Base-by-base conservation (phyloP, 805 yeast genomes). In the Myxozyma vanderwaltii region DNA sequence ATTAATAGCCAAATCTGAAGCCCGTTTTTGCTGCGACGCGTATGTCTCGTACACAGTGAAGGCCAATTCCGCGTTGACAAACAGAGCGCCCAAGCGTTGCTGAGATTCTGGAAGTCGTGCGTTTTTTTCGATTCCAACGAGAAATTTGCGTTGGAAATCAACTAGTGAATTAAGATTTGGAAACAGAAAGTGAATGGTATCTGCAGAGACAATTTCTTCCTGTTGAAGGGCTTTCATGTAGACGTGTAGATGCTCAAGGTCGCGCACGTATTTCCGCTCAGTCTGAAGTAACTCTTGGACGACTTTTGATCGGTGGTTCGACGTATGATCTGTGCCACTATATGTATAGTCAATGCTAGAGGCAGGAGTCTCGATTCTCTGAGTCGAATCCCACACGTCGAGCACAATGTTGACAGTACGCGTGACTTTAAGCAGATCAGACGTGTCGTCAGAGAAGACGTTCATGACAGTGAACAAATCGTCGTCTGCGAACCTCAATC, bases 261-360 rank as follows among this genome's bases (percentile, higher is more conserved):
- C 98, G 72, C 86, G 89, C 27, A 94, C 97, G 71, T 87, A 94
- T 73, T 89, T 91, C 66, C 98, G 80, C 75, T 94, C 99, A 3
- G 96, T 89, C 67, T 86, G 89, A 40, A 94, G 81, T 36, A 94
- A 75, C 75, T 94, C 99, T 65, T 81, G 82, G 54, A 91, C 85
- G 46, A 92, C 91, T 68, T 87, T 89, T 17, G 89, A 83, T 58
- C 89, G 79, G 59, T 85, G 79, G 68, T 84, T 89, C 10, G 75
- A 60, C 31, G 63, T n/a, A 19, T 46, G 29, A n/a, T 31, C 40
- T 51, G 50, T 6, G 8, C 13, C 31, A 8, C 27, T 15, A 23
- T 27, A 33, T 15, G 41, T 19, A 15, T 12, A 24, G 29, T n/a
- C 39, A 31, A n/a, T 23, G 41, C n/a, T 50, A 27, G 48, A 13